Percentiles rank a stretch among this genome's conserved stretches.
Conservation (phyloP, 2,329 filamentous ascomycete genomes). For the Epichloe gansuensis region DNA sequence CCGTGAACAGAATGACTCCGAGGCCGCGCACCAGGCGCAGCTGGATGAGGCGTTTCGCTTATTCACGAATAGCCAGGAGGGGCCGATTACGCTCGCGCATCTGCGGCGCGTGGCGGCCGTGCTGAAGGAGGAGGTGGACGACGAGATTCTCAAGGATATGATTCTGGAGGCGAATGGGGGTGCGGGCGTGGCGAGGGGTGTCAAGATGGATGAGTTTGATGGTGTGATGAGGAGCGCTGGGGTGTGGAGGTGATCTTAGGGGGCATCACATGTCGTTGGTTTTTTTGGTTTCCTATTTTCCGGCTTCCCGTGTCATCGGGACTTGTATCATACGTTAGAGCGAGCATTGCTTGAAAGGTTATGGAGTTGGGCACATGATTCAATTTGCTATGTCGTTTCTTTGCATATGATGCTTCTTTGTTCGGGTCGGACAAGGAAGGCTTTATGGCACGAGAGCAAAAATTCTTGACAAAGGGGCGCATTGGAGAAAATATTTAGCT, state of each 20-base stretch:
- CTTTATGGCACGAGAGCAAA: not conserved
- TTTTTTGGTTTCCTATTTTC: not conserved
- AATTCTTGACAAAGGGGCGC: not conserved
- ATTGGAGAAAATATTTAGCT: not conserved
- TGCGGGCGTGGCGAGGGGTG: conserved; percentile 54
- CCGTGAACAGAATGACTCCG: conserved; percentile 36
- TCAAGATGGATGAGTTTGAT: conserved; percentile 70
- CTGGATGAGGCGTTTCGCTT: conserved; percentile 71
- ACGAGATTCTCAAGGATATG: conserved; percentile 84
- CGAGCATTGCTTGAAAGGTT: no score
- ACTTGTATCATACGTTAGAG: no score
- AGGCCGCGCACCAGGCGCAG: conserved; percentile 47
- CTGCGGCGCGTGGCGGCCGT: conserved; percentile 66
- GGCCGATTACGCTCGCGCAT: conserved; percentile 66
- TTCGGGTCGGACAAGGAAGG: no score
- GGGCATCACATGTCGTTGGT: not conserved
- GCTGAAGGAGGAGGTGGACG: conserved; percentile 72
- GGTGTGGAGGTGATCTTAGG: conserved; percentile 52
- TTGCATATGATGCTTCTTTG: not conserved
- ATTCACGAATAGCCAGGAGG: conserved; percentile 48
- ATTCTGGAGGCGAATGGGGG: conserved; percentile 86
- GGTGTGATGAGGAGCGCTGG: conserved; percentile 75
- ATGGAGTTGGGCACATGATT: no score
- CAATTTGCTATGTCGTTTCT: not conserved
- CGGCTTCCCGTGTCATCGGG: no score